A percentile compares a stretch with the other conserved stretches of the same genome.
Conservation (phyloP, 345 rosid species). For the Iberis pinnata region DNA sequence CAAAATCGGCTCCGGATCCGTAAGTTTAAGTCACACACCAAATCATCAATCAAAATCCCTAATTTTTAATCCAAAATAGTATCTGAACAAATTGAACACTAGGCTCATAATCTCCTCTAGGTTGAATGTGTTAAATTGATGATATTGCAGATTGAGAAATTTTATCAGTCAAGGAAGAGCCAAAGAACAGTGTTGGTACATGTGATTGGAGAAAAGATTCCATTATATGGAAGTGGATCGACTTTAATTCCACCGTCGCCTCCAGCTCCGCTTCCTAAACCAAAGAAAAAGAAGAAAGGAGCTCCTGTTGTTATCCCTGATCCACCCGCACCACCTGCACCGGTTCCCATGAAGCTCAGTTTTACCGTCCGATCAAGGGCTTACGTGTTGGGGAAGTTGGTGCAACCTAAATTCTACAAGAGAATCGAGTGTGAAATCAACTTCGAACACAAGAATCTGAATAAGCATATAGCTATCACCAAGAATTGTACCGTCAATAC, state of each 20-base stretch:
- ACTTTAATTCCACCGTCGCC: slow-evolving; percentile 48
- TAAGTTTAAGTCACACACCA: slow-evolving; percentile 31
- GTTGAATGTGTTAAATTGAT: too few relatives aligned
- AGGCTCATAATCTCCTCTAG: too few relatives aligned
- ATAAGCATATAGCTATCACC: slow-evolving; percentile 51
- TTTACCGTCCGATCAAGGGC: slow-evolving; percentile 66
- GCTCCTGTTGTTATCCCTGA: not conserved
- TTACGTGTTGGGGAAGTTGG: slow-evolving; percentile 82
- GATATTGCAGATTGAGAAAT: slow-evolving; percentile 55
- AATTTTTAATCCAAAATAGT: too few relatives aligned
- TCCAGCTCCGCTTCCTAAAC: slow-evolving; percentile 44
- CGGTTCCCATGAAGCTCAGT: slow-evolving; percentile 55
- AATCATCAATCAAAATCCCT: not conserved
- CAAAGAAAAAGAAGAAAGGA: slow-evolving; percentile 30
- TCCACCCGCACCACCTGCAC: slow-evolving; percentile 45
- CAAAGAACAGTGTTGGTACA: slow-evolving; percentile 47
- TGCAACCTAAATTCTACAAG: slow-evolving; percentile 70
- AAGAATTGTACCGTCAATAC: slow-evolving; percentile 61
- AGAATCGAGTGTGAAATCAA: slow-evolving; percentile 54
- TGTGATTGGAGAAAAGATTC: slow-evolving; percentile 62
- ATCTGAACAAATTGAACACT: too few relatives aligned
- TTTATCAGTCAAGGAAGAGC: slow-evolving; percentile 79
- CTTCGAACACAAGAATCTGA: slow-evolving; percentile 59
- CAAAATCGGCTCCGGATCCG: slow-evolving; percentile 69
- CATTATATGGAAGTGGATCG: slow-evolving; percentile 80